Conservation (phyloP, 768 basidiomycete species). For the Leccinum variicolor region DNA sequence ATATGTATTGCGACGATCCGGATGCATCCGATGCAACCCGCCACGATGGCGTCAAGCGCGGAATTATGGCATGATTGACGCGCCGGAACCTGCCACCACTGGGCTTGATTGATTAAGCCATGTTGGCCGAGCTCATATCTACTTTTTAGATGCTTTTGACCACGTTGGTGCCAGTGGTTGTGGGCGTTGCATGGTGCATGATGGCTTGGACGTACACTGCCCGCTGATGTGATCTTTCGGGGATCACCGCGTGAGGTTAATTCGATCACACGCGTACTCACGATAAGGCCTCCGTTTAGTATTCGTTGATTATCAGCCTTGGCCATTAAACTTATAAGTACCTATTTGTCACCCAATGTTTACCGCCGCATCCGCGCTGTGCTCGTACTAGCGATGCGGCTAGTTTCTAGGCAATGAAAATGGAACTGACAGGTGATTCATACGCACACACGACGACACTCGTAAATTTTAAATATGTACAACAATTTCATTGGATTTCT, state of each 20-base stretch:
- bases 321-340: too few species aligned
- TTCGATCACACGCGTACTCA: not conserved
- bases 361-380: too few species aligned
- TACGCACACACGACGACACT: not conserved
- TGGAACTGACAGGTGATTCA: not conserved
- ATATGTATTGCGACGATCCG: not conserved
- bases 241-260: not conserved
- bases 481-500: not conserved
- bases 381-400: not conserved
- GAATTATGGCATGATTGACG: not conserved
- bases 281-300: not conserved
- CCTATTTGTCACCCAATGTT: too few species aligned
- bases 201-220: not conserved
- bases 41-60: not conserved
- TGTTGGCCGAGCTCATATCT: not conserved
- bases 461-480: not conserved
- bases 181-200: not conserved
- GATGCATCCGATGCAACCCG: not conserved
- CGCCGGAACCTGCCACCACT: not conserved
- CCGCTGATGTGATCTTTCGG: not conserved
- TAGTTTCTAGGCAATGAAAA: not conserved
- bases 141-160: not conserved
- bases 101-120: not conserved
- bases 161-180: not conserved
- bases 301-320: too few species aligned